Base-by-base conservation (phyloP, 2,329 filamentous ascomycete species). In the Clarireedia monteithiana region DNA sequence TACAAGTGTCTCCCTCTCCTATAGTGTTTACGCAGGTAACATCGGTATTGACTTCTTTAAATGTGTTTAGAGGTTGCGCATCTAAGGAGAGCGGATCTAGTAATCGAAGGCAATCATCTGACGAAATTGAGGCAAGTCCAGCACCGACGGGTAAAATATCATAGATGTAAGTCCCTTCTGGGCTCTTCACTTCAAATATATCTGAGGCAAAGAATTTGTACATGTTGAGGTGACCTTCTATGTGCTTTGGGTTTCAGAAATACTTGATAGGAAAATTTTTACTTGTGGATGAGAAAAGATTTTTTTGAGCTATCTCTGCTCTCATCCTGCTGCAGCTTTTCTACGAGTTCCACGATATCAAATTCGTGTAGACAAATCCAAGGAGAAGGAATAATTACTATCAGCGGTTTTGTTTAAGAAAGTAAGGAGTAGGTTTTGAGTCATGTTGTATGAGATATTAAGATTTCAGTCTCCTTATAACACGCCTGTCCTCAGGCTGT, bases 31-130 rank as follows among this genome's bases (percentile, higher is more conserved):
- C 72, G 59, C 81, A 82, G 14, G 83, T 84, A 62, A 89, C 73
- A 59, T 86, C 86, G 5, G 78, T 75, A 60, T 88, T 83, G 34
- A 76, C 73, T 9, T 78, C 80, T 38, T 69, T 67, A 48, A 82
- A 71, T 7, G 72, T 72, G 50, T 74, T 73, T 26, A 77, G 62
- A 3, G 80, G 77, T 0, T 80, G 75, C 3, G 74, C 67, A 53
- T 75, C 74, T 24, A 91, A 73, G 24, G 75, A 77, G 1, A 73
- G 61, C 0, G 84, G 79, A 67, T 88, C 78, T 61, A 91, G 79
- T 17, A 89, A 71, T 27, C 81, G 79, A 20, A 91, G 74, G n/a
- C 75, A 78, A 70, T 89, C 82, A 71, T 90, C 85, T 0, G 87
- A 89, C 3, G 84, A 80, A 56, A 87, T 86, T 15, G 81, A 55